These are phyloP conservation scores for Primulina huaijiensis DNA, from an alignment of 257 asterid genomes.

Conservation along the genomic window DNA sequence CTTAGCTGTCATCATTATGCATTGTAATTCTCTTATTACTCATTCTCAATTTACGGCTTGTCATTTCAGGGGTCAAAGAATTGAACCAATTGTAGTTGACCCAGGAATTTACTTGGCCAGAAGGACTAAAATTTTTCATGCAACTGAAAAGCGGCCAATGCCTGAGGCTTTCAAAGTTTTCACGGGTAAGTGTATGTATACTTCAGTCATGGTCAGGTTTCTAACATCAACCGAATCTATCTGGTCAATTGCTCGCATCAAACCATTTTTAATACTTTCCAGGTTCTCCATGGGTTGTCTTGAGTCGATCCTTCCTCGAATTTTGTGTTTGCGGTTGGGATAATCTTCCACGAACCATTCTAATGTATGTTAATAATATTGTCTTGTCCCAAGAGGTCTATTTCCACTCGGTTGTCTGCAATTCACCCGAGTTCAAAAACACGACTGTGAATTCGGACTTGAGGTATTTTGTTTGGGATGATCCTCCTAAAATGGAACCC, in stretches of 20 bases:
- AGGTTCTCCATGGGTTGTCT: constrained; percentile 96
- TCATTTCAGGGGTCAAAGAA: constrained; percentile 67
- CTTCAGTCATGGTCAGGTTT: neutral
- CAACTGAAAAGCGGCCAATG: constrained; percentile 87
- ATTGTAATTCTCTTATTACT: constrained; percentile 3
- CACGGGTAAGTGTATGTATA: constrained; percentile 51
- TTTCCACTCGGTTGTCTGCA: constrained; percentile 89
- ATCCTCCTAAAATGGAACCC: constrained; percentile 98
- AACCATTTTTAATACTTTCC: constrained; percentile 23
- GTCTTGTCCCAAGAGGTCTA: constrained; percentile 80
- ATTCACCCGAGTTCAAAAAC: constrained; percentile 72
- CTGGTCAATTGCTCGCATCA: constrained; percentile 13
- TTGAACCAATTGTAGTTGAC: constrained; percentile 85
- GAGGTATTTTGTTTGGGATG: constrained; percentile 90
- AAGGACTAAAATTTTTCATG: constrained; percentile 80
- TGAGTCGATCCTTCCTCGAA: constrained; percentile 86
- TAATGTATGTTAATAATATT: constrained; percentile 75
- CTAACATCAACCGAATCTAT: neutral
- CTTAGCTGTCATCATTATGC: constrained; percentile 18
- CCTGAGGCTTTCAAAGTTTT: constrained; percentile 88
- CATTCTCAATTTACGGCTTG: constrained; percentile 26
- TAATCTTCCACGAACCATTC: constrained; percentile 87
- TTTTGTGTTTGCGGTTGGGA: constrained; percentile 92
- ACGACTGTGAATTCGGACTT: constrained; percentile 77
- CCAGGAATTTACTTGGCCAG: constrained; percentile 89